Conservation (phyloP, 2,329 filamentous ascomycete species). For the Monilinia fructigena region DNA sequence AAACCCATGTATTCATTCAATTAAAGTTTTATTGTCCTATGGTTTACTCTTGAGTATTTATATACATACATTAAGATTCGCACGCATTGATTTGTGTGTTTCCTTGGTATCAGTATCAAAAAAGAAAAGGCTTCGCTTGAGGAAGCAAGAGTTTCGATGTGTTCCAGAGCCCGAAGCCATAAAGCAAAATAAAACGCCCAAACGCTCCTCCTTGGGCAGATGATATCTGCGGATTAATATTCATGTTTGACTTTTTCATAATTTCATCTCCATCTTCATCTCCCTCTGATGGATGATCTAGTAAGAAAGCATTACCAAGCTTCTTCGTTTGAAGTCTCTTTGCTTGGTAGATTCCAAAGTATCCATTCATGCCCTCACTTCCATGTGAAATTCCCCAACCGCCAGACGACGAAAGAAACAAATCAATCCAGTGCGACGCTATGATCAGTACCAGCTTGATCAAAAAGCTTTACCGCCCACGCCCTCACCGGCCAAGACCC, state of each 20-base stretch:
- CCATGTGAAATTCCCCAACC: neutral
- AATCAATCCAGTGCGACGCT: neutral
- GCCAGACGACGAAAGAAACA: neutral
- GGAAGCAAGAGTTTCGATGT: too few species aligned
- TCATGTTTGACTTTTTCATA: neutral
- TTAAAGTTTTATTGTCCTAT: neutral
- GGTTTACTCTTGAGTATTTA: neutral
- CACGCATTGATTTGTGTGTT: neutral
- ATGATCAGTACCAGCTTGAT: neutral
- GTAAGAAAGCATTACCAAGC: neutral
- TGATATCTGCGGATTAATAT: neutral
- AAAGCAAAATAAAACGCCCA: neutral
- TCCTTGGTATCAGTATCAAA: neutral
- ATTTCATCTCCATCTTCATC: neutral
- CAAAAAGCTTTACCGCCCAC: constrained; percentile 41
- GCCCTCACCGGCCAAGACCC: constrained; percentile 40
- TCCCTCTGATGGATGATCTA: neutral
- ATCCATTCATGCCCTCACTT: neutral
- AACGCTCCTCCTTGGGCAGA: neutral
- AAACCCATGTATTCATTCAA: neutral
- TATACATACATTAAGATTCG: neutral
- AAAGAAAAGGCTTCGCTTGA: neutral
- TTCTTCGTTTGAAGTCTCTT: constrained; percentile 8
- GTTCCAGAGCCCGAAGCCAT: neutral
- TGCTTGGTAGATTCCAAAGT: neutral